Percentiles rank a stretch among this genome's conserved stretches.
Conservation (phyloP, 1,284 basidiomycete species). For the Entoloma clypeatum region DNA sequence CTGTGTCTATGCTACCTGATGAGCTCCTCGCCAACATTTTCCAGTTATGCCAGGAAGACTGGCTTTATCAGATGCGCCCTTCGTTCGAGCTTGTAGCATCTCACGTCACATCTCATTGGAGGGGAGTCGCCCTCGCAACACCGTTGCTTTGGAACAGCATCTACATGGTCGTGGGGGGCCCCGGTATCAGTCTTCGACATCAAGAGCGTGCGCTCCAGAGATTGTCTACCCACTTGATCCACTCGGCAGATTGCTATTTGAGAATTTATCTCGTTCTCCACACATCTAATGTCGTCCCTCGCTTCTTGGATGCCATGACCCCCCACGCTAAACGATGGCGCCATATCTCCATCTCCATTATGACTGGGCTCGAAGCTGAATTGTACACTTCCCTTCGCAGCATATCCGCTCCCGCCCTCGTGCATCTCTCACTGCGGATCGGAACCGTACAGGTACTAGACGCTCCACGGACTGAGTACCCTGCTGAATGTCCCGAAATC, state of each 20-base stretch:
- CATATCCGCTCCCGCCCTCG: slow-evolving; percentile 29
- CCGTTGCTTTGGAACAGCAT: slow-evolving; percentile 41
- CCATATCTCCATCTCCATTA: slow-evolving; percentile 31
- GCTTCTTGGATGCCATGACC: slow-evolving; percentile 25
- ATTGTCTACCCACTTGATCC: slow-evolving; percentile 28
- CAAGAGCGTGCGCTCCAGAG: slow-evolving; percentile 9
- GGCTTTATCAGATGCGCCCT: slow-evolving; percentile 11
- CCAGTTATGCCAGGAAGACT: slow-evolving; percentile 25
- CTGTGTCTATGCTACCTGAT: slow-evolving; percentile 34
- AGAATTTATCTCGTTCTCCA: slow-evolving; percentile 32
- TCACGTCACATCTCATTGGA: slow-evolving; percentile 39
- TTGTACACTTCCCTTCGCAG: slow-evolving; percentile 24
- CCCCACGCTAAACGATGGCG: slow-evolving; percentile 35
- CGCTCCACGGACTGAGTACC: slow-evolving; percentile 25
- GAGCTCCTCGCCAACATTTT: slow-evolving; percentile 39
- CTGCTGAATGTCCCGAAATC: slow-evolving; percentile 26
- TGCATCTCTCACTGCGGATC: slow-evolving; percentile 36
- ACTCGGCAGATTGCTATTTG: slow-evolving; percentile 33
- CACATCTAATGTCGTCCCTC: slow-evolving; percentile 20
- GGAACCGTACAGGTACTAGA: slow-evolving; percentile 23
- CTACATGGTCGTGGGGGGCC: too few species aligned
- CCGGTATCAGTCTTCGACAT: slow-evolving; percentile 17
- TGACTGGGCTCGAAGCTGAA: slow-evolving; percentile 20
- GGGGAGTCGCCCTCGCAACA: slow-evolving; percentile 30
- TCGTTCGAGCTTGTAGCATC: slow-evolving; percentile 35